Evolutionary conservation across 192 early-diverging fungal species (phyloP).

Genomic region (Glomus cerebriforme): DNA sequence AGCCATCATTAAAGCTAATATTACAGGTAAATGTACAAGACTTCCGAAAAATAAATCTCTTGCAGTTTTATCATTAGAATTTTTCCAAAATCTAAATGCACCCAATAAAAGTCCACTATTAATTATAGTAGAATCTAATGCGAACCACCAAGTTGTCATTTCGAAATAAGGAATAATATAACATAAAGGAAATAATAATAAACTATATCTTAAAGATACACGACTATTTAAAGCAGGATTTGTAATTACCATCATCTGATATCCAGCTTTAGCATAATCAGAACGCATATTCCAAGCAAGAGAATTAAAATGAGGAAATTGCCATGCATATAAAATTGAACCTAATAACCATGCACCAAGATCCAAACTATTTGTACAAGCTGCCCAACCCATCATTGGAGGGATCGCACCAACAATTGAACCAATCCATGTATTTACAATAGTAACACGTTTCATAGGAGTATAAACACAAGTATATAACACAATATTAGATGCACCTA

Average conservation of each 20-base stretch:
- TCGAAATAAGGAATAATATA: conserved; percentile 63
- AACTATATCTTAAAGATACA: conserved; percentile 79
- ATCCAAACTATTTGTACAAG: conserved; percentile 73
- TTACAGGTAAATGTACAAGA: conserved; percentile 83
- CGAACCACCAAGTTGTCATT: conserved; percentile 78
- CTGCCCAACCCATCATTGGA: conserved; percentile 97
- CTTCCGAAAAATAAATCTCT: conserved; percentile 89
- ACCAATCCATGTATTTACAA: conserved; percentile 96
- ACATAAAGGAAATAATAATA: conserved; percentile 74
- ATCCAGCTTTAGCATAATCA: conserved; percentile 97
- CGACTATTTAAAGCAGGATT: conserved; percentile 87
- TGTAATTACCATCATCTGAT: conserved; percentile 91
- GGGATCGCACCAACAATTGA: conserved; percentile 95
- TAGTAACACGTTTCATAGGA: conserved; percentile 87
- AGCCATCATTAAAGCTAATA: conserved; percentile 85
- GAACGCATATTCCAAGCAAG: conserved; percentile 87
- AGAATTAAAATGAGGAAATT: conserved; percentile 99
- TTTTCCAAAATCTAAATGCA: conserved; percentile 79
- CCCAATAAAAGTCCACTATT: conserved; percentile 75
- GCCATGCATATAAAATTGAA: conserved; percentile 90
- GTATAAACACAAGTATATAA: conserved; percentile 92
- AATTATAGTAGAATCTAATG: conserved; percentile 70
- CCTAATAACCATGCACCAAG: conserved; percentile 82
- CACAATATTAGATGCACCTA: conserved; percentile 85
- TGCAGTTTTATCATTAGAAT: conserved; percentile 79